Conservation (phyloP, 2,329 filamentous ascomycete species). For the Coccinonectria pachysandricola region DNA sequence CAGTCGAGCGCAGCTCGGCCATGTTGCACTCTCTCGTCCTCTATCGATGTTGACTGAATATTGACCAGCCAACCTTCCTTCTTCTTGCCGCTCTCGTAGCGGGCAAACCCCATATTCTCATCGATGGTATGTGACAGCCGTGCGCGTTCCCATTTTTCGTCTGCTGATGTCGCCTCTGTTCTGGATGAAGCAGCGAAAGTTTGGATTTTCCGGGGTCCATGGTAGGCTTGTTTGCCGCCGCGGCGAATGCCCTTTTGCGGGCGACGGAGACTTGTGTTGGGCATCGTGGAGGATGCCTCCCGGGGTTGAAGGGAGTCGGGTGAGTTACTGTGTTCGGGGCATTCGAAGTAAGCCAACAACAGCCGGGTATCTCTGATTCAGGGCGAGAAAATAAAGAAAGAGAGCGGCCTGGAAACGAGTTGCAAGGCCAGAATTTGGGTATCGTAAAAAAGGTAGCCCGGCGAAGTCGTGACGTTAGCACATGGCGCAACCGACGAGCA, state of each 20-base stretch:
- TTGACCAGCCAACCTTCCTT: constrained; percentile 91
- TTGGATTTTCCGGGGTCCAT: constrained; percentile 59
- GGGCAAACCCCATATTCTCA: constrained; percentile 86
- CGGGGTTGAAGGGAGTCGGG: constrained; percentile 4
- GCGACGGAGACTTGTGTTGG: constrained; percentile 48
- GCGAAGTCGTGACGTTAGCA: too few species aligned
- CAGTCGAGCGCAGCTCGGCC: constrained; percentile 88
- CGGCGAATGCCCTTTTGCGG: constrained; percentile 58
- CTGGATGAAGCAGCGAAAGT: constrained; percentile 72
- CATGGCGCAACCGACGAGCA: too few species aligned
- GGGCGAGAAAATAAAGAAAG: constrained; percentile 3
- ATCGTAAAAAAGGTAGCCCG: constrained; percentile 10
- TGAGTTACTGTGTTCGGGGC: constrained; percentile 13
- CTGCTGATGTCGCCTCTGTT: constrained; percentile 77
- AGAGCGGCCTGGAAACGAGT: constrained; percentile 4
- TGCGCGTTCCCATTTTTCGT: constrained; percentile 84
- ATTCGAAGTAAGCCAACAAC: constrained; percentile 4
- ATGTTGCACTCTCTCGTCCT: constrained; percentile 74
- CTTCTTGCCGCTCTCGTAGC: constrained; percentile 77
- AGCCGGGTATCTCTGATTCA: constrained; percentile 1
- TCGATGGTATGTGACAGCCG: constrained; percentile 82
- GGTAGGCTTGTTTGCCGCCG: constrained; percentile 58
- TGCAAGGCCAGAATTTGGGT: constrained; percentile 15
- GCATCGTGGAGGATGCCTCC: constrained; percentile 33
- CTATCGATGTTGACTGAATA: constrained; percentile 78